A percentile compares a stretch with the other conserved stretches of the same genome.
phyloP scores from a whole-genome alignment of 805 yeast species.

The Suhomyces kilbournensis region DNA sequence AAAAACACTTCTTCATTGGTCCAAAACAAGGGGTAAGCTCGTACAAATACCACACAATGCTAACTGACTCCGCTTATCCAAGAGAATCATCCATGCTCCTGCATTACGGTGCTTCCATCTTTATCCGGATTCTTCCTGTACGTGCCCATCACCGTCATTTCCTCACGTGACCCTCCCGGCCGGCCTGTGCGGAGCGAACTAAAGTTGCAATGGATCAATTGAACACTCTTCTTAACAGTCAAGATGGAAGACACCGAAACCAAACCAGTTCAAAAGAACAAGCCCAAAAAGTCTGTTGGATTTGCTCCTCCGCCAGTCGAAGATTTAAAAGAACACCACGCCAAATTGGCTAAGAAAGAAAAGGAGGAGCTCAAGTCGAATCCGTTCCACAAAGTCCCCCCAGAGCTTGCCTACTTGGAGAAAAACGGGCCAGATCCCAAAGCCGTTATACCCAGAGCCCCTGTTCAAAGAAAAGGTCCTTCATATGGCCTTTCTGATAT shows the following conservation, averaged over 20 bases:
- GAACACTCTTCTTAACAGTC: not conserved
- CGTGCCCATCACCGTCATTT: not conserved
- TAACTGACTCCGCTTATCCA: no score
- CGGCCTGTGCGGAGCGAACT: not conserved
- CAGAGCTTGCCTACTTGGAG: conserved; percentile 38
- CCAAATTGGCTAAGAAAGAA: conserved; percentile 23
- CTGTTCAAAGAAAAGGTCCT: conserved; percentile 6
- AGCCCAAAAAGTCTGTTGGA: conserved; percentile 31
- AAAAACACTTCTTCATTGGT: no score
- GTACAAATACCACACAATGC: no score
- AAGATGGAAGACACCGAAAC: not conserved
- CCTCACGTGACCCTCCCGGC: not conserved
- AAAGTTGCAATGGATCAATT: not conserved
- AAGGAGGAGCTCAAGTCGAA: conserved; percentile 24
- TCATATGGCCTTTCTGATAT: conserved; percentile 12
- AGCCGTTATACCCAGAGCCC: conserved; percentile 17
- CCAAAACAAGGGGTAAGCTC: no score
- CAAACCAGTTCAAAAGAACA: not conserved
- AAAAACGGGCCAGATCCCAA: conserved; percentile 26
- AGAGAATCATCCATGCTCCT: no score
- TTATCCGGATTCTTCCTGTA: not conserved
- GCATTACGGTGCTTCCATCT: not conserved
- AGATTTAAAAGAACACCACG: conserved; percentile 35
- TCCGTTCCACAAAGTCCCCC: conserved; percentile 41
- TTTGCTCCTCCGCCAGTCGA: conserved; percentile 38